These are phyloP conservation scores for Noccaea caerulescens DNA, from an alignment of 345 rosid genomes.

Conservation along the genomic window DNA sequence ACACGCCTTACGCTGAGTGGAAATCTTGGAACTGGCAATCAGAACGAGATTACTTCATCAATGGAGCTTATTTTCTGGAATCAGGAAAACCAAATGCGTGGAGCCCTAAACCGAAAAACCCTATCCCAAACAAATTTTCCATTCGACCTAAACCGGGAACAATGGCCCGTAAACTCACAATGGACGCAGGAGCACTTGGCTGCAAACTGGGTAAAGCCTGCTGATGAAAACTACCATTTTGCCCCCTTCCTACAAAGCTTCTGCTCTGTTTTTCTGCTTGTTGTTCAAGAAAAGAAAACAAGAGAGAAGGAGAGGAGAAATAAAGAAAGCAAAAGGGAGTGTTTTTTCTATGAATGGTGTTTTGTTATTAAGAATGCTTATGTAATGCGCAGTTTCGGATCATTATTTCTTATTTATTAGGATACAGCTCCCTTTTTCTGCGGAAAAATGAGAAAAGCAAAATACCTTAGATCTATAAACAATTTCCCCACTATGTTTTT, in stretches of 20 bases:
- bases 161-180: conserved; percentile 48
- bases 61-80: conserved; percentile 71
- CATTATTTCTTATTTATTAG: conserved; percentile 17
- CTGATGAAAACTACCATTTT: conserved; percentile 31
- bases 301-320: not conserved
- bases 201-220: conserved; percentile 44
- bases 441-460: conserved; percentile 18
- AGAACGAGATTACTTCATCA: conserved; percentile 61
- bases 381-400: conserved; percentile 9
- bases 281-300: conserved; percentile 10
- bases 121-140: conserved; percentile 33
- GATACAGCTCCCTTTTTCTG: conserved; percentile 18
- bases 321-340: not conserved
- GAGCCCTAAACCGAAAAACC: conserved; percentile 22
- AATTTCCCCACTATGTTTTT: not conserved
- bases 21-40: conserved; percentile 73
- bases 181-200: conserved; percentile 56
- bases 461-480: conserved; percentile 13
- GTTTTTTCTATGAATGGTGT: conserved; percentile 19
- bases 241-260: conserved; percentile 6
- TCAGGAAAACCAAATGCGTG: conserved; percentile 53
- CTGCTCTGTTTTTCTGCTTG: conserved; percentile 14
- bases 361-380: conserved; percentile 27
- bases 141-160: conserved; percentile 58
- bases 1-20: conserved; percentile 52